Percentiles rank a stretch among this genome's conserved stretches.
phyloP scores from a whole-genome alignment of 1,284 basidiomycete species.

The Moesziomyces sp. region DNA sequence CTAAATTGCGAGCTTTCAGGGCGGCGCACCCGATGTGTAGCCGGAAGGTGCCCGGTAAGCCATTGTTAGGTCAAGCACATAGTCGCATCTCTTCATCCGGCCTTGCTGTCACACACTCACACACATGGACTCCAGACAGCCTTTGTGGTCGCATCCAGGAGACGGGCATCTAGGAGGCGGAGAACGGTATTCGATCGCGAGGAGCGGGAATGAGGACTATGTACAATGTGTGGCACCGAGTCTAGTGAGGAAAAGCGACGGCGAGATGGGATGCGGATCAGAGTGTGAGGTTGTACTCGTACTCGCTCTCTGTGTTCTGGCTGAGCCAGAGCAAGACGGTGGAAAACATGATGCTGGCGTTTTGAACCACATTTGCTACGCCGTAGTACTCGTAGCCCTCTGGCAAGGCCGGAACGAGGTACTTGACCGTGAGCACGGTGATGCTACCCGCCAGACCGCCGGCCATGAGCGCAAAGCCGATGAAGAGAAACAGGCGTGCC shows the following conservation, averaged over 20 bases:
- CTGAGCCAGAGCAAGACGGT: slow-evolving; percentile 86
- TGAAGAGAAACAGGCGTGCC: slow-evolving; percentile 87
- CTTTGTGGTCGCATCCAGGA: too few relatives aligned
- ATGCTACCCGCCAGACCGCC: slow-evolving; percentile 93
- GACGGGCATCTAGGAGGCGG: too few relatives aligned
- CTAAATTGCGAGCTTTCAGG: too few relatives aligned
- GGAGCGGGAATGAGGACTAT: background rate
- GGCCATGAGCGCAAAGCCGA: slow-evolving; percentile 96
- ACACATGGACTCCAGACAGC: too few relatives aligned
- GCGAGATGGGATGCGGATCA: slow-evolving; percentile 62
- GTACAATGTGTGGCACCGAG: background rate
- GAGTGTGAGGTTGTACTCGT: slow-evolving; percentile 86
- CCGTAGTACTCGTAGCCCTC: slow-evolving; percentile 89
- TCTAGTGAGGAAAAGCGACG: background rate
- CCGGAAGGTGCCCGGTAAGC: too few relatives aligned
- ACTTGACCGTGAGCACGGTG: slow-evolving; percentile 90
- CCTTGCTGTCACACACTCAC: too few relatives aligned
- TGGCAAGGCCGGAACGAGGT: slow-evolving; percentile 79
- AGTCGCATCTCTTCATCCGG: too few relatives aligned
- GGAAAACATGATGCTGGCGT: slow-evolving; percentile 89
- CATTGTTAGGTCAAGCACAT: too few relatives aligned
- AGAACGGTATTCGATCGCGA: background rate
- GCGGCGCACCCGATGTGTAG: too few relatives aligned
- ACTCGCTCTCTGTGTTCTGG: slow-evolving; percentile 81
- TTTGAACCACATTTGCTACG: slow-evolving; percentile 92